Conservation (phyloP, 768 basidiomycete genomes). For the Grammothele lineata region DNA sequence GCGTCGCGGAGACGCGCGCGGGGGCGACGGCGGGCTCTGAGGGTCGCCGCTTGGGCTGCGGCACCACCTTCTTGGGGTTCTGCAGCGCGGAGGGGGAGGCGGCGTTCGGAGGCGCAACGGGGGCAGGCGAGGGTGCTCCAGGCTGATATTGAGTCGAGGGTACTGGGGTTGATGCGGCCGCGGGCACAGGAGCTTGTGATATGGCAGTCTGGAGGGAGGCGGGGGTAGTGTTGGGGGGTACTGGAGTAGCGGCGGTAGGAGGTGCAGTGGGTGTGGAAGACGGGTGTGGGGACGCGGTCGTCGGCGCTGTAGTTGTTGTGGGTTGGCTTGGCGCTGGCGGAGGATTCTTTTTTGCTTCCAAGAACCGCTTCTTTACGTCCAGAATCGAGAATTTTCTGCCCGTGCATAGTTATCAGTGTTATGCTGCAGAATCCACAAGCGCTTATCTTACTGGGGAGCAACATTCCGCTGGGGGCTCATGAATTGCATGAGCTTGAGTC, state of each 20-base stretch:
- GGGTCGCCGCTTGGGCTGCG: constrained; percentile 5
- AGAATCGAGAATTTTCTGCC: constrained; percentile 50
- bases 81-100: neutral
- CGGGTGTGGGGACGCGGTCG: constrained; percentile 2
- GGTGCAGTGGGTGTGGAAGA: neutral
- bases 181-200: neutral
- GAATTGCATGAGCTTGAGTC: constrained; percentile 72
- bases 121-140: constrained; percentile 8
- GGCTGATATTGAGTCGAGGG: no score
- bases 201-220: constrained; percentile 1
- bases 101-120: constrained; percentile 1
- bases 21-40: constrained; percentile 8
- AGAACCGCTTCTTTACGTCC: constrained; percentile 36
- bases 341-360: constrained; percentile 9
- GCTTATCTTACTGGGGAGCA: constrained; percentile 42
- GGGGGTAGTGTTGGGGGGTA: constrained; percentile 2
- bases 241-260: neutral
- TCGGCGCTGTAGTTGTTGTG: neutral
- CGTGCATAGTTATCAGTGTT: neutral
- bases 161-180: constrained; percentile 1
- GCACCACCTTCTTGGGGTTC: constrained; percentile 4
- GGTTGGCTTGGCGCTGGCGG: constrained; percentile 1
- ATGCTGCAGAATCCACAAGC: neutral
- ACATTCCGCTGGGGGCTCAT: constrained; percentile 55
- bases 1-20: constrained; percentile 15